Conservation (phyloP, 2,329 filamentous ascomycete species). For the Diaporthe aspalathi region DNA sequence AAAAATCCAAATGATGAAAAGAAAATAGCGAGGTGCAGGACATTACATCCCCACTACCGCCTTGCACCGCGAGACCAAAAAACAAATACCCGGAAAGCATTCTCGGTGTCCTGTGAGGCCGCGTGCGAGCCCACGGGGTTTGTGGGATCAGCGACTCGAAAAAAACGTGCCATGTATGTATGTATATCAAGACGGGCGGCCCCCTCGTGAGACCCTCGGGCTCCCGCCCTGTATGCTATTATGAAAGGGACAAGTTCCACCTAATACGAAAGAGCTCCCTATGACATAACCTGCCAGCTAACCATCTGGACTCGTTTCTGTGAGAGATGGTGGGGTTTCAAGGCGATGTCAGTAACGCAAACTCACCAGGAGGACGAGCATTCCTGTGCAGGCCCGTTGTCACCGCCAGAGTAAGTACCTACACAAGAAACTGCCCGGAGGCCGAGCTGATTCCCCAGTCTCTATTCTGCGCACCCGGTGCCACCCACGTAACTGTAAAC, state of each 20-base stretch:
- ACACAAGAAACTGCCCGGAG: neutral
- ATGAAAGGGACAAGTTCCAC: conserved; percentile 6
- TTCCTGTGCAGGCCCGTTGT: no score
- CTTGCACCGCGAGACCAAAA: conserved; percentile 12
- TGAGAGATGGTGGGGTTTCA: no score
- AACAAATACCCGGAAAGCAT: conserved; percentile 2
- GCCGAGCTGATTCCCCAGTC: neutral
- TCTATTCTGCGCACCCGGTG: conserved; percentile 22
- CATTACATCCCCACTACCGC: neutral
- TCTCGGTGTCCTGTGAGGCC: conserved; percentile 10
- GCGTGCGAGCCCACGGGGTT: neutral
- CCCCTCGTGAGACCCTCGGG: neutral
- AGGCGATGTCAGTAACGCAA: no score
- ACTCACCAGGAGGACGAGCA: no score
- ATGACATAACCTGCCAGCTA: neutral
- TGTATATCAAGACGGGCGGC: conserved; percentile 32
- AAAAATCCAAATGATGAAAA: neutral
- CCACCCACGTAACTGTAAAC: conserved; percentile 26
- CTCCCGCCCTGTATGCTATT: conserved; percentile 27
- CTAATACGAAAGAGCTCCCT: neutral
- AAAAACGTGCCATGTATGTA: conserved; percentile 30
- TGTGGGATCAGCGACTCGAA: conserved; percentile 4
- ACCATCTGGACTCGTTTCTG: neutral
- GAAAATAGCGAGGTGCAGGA: neutral
- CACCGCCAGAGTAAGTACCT: no score